Conservation (phyloP, 352 stramenopile species). For the Thalassiosira livingstoniorum region DNA sequence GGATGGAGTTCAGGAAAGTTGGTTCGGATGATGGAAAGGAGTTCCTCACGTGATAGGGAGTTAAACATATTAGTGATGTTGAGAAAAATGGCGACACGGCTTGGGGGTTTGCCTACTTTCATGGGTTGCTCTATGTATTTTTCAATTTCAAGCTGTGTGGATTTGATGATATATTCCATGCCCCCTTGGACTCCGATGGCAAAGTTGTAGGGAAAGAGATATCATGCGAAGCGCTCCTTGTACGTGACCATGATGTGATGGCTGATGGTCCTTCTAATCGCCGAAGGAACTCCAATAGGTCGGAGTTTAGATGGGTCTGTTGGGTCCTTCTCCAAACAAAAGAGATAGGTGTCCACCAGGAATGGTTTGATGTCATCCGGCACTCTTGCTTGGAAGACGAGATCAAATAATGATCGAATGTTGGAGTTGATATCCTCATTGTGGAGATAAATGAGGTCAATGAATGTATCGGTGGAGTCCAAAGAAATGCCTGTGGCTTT, state of each 20-base stretch:
- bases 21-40: too few relatives aligned
- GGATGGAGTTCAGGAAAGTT: too few relatives aligned
- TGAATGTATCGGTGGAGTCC: too few relatives aligned
- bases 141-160: too few relatives aligned
- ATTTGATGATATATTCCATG: neutral
- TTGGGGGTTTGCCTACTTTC: neutral
- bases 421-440: too few relatives aligned
- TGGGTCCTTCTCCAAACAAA: neutral
- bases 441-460: too few relatives aligned
- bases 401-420: neutral
- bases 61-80: neutral
- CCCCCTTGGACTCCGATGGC: too few relatives aligned
- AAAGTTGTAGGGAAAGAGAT: neutral
- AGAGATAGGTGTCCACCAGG: neutral
- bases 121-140: neutral
- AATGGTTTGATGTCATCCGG: neutral
- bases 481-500: too few relatives aligned
- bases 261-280: neutral
- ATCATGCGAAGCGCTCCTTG: neutral
- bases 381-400: neutral
- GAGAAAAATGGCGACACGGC: neutral
- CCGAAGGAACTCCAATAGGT: neutral
- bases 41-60: too few relatives aligned
- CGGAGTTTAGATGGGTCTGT: neutral
- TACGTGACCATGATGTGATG: neutral